Evolutionary conservation across 2,329 filamentous ascomycete species (phyloP).

Genomic region (Tolypocladium cylindrosporum): DNA sequence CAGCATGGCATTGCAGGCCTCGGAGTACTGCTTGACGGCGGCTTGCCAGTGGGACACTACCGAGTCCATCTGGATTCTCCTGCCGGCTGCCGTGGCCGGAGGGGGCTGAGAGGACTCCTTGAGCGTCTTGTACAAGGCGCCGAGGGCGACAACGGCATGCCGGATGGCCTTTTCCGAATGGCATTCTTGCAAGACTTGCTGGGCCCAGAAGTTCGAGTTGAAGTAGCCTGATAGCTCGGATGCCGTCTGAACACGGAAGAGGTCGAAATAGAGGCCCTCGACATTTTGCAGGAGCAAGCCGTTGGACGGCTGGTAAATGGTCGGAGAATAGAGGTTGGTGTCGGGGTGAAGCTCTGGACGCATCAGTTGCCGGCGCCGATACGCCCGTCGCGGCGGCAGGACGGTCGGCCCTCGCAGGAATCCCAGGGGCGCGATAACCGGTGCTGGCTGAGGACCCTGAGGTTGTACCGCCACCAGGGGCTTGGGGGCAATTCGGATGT

Average conservation of each 20-base stretch:
- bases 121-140: conserved; percentile 56
- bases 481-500: conserved; percentile 40
- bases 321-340: conserved; percentile 14
- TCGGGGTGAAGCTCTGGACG: neutral
- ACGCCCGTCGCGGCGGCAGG: conserved; percentile 21
- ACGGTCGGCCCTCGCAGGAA: conserved; percentile 12
- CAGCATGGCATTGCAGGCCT: conserved; percentile 42
- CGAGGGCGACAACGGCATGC: conserved; percentile 56
- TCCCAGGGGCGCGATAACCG: conserved; percentile 3
- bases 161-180: conserved; percentile 51
- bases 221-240: conserved; percentile 58
- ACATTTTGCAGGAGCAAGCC: conserved; percentile 37
- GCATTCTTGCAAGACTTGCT: conserved; percentile 52
- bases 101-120: conserved; percentile 46
- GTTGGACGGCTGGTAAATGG: conserved; percentile 31
- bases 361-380: conserved; percentile 6
- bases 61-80: conserved; percentile 17
- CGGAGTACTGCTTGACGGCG: conserved; percentile 49
- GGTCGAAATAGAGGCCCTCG: conserved; percentile 51
- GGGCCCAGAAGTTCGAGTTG: conserved; percentile 55
- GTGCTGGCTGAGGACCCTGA: conserved; percentile 4
- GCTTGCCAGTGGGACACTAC: conserved; percentile 46
- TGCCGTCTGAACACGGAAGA: conserved; percentile 52
- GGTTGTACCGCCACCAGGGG: conserved; percentile 19
- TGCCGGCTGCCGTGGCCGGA: conserved; percentile 14